Base-by-base conservation (phyloP, 140 eudicot genomes). In the Stevia rebaudiana region DNA sequence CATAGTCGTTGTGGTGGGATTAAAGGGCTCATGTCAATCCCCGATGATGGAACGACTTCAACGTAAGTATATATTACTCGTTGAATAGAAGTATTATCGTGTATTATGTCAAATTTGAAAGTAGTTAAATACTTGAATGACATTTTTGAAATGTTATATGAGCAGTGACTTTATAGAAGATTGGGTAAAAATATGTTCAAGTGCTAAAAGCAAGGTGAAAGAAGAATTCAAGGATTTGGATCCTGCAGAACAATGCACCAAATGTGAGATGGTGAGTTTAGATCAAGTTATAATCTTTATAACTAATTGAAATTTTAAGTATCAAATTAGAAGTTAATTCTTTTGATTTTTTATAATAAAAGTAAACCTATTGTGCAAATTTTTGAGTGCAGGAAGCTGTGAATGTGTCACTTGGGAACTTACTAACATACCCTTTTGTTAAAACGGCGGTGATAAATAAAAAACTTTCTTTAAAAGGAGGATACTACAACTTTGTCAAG, bases 1-100 rank as follows among this genome's bases (percentile, higher is more conserved):
- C 95, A 90, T 66, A 87, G 95, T 79, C 70, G 86, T 53, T 87
- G 98, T 74, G 98, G 98, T 56, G 98, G 98, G 61, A 90, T 90
- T 31, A 90, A 87, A 76, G 98, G 94, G 6, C 98, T 90, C 70
- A 90, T 90, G 98, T 82, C 98, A 67, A 74, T 84, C 71, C 82
- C 95, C 0, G 95, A 87, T 11, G 91, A 87, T 41, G 98, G 91
- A 43, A 60, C 83, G 54, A 87, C 82, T 12, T 46, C 80, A 24
- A 80, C 82, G 98, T 87, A 52, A 63, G 81, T 71, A 33, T 3
- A 37, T 9, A 11, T 28, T n/a, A n/a, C n/a, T n/a, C n/a, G n/a
- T n/a, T n/a, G n/a, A n/a, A n/a, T 28, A 28, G 5, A 28, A 28
- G 31, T 10, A 21, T 8, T 19, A 22, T 3, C 16, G 11, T 23